Conservation (phyloP, 2,329 filamentous ascomycete species). For the Phaeomoniella chlamydospora region DNA sequence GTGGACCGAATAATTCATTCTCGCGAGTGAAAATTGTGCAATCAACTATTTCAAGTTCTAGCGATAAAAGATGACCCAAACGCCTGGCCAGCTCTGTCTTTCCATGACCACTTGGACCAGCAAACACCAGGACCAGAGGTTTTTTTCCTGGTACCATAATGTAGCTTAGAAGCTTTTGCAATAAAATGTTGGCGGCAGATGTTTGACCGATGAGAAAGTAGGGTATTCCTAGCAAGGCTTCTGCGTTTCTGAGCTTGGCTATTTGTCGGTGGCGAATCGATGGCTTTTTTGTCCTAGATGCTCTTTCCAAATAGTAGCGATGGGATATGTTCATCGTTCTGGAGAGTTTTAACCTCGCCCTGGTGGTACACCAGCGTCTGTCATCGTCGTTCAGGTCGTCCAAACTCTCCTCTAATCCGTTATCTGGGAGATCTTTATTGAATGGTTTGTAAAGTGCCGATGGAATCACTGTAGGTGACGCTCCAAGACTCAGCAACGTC, state of each 20-base stretch:
- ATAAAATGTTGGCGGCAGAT: conserved; percentile 12
- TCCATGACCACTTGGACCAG: conserved; percentile 33
- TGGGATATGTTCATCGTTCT: conserved; percentile 16
- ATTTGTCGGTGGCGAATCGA: conserved; percentile 14
- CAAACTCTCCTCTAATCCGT: no score
- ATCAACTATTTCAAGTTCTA: conserved; percentile 23
- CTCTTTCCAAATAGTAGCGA: conserved; percentile 16
- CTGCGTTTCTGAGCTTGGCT: conserved; percentile 10
- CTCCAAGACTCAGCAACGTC: conserved; percentile 18
- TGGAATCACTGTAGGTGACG: conserved; percentile 13
- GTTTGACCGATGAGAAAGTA: conserved; percentile 22
- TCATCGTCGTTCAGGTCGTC: conserved; percentile 4
- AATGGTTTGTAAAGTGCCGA: conserved; percentile 12
- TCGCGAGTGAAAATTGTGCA: conserved; percentile 22
- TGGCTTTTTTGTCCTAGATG: conserved; percentile 10
- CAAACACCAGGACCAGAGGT: conserved; percentile 27
- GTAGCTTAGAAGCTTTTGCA: conserved; percentile 16
- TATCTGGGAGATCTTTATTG: conserved; percentile 9
- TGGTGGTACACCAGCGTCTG: conserved; percentile 2
- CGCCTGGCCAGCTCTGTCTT: conserved; percentile 32
- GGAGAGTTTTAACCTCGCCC: conserved; percentile 10
- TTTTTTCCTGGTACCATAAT: conserved; percentile 13
- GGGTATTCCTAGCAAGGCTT: conserved; percentile 16
- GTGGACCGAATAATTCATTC: conserved; percentile 28
- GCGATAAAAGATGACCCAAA: conserved; percentile 24